These are phyloP conservation scores for Paratinospora sagittata DNA, from an alignment of 164 flowering plant genomes.

Conservation along the genomic window DNA sequence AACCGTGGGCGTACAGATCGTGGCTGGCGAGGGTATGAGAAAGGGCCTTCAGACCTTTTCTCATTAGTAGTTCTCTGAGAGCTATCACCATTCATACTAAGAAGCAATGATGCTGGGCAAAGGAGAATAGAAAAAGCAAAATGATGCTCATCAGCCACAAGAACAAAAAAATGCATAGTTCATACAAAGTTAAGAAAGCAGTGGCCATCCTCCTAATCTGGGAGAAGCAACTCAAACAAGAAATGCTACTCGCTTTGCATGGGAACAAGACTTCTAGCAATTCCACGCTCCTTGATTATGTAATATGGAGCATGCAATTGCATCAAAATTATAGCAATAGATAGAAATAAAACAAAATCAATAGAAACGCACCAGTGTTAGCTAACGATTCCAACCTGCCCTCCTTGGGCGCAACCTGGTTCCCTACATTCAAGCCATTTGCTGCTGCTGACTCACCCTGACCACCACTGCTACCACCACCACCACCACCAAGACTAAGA, in stretches of 20 bases:
- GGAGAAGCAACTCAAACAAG: no score
- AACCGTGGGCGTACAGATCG: slow-evolving; percentile 74
- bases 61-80: slow-evolving; percentile 35
- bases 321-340: background rate
- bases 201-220: no score
- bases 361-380: slow-evolving; percentile 48
- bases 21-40: slow-evolving; percentile 68
- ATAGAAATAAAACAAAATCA: slow-evolving; percentile 17
- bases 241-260: background rate
- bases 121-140: background rate
- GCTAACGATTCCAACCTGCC: slow-evolving; percentile 51
- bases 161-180: background rate
- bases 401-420: slow-evolving; percentile 40
- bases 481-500: slow-evolving; percentile 75
- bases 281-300: background rate
- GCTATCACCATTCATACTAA: slow-evolving; percentile 55
- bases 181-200: background rate
- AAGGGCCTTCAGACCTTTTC: slow-evolving; percentile 64
- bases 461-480: slow-evolving; percentile 19
- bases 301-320: background rate
- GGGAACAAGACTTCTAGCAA: background rate
- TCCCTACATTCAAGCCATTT: slow-evolving; percentile 39
- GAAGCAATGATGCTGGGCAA: slow-evolving; percentile 69
- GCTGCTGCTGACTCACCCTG: slow-evolving; percentile 35
- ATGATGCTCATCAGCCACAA: background rate